phyloP scores from a whole-genome alignment of 2,329 filamentous ascomycete genomes.

The Cladosporium sp. region DNA sequence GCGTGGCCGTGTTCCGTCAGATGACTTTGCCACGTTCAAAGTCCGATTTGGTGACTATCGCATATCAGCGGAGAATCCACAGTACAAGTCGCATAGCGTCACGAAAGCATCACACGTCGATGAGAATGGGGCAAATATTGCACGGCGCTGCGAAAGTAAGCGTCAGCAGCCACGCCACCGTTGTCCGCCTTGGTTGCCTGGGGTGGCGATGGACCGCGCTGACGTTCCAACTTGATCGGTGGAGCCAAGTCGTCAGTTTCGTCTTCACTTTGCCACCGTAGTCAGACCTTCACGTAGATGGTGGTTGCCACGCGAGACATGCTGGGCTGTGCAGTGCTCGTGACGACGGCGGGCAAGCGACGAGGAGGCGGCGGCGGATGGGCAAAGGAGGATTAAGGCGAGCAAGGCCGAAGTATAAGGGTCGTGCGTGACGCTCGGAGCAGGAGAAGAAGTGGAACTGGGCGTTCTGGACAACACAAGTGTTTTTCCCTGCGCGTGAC shows the following conservation, averaged over 20 bases:
- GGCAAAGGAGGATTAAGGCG: slow-evolving; percentile 8
- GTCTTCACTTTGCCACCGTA: not conserved
- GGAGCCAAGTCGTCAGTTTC: not conserved
- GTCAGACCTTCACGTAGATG: not conserved
- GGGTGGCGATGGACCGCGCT: not conserved
- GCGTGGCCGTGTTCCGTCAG: no score
- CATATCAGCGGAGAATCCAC: no score
- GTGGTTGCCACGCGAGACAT: slow-evolving; percentile 5
- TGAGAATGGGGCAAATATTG: not conserved
- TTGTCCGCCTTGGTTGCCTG: not conserved
- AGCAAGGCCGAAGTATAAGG: slow-evolving; percentile 6
- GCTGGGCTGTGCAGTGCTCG: not conserved
- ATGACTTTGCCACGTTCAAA: no score
- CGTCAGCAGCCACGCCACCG: not conserved
- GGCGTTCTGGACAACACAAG: slow-evolving; percentile 9
- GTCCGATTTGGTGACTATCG: no score
- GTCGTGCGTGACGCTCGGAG: slow-evolving; percentile 3
- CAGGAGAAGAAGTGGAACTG: not conserved
- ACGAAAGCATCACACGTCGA: no score
- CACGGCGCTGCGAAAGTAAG: not conserved
- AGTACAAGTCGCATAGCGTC: no score
- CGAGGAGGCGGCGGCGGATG: not conserved
- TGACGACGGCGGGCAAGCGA: not conserved
- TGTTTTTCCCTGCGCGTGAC: slow-evolving; percentile 12
- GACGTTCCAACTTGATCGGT: not conserved